These are phyloP conservation scores for Lithohypha guttulata DNA, from an alignment of 2,329 filamentous ascomycete genomes.

Conservation along the genomic window DNA sequence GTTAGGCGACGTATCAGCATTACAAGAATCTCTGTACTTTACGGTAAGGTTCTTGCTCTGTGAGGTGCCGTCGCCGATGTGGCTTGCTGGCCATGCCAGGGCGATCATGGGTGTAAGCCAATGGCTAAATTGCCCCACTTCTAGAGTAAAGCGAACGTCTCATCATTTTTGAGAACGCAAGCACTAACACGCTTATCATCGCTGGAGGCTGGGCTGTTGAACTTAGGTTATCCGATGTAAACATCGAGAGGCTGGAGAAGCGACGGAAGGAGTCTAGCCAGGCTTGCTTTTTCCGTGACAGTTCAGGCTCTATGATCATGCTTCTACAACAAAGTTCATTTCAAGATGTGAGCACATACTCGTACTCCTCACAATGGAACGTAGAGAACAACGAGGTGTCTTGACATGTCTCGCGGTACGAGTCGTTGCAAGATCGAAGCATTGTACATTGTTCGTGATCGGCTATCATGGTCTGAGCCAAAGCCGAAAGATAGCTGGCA, in stretches of 20 bases:
- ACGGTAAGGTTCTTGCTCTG: not conserved
- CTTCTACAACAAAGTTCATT: too few species aligned
- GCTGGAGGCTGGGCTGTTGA: slow-evolving; percentile 3
- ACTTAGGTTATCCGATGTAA: slow-evolving; percentile 2
- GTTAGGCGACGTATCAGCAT: slow-evolving; percentile 9
- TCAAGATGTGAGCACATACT: too few species aligned
- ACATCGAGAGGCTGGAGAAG: slow-evolving; percentile 9
- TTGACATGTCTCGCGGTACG: too few species aligned
- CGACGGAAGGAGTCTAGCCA: slow-evolving; percentile 1
- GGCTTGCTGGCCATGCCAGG: slow-evolving; percentile 7
- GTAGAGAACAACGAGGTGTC: too few species aligned
- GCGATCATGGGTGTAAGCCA: slow-evolving; percentile 3
- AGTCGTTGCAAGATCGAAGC: too few species aligned
- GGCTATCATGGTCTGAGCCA: too few species aligned
- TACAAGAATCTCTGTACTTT: slow-evolving; percentile 1
- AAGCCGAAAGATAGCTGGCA: slow-evolving; percentile 10
- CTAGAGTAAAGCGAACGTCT: too few species aligned
- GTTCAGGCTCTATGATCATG: too few species aligned
- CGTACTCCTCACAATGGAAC: too few species aligned
- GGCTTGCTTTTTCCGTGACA: not conserved
- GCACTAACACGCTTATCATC: slow-evolving; percentile 1
- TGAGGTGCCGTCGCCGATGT: not conserved
- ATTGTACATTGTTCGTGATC: too few species aligned
- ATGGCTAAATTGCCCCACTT: not conserved
- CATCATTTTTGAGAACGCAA: slow-evolving; percentile 5